A percentile compares a stretch with the other conserved stretches of the same genome.
These are phyloP conservation scores for Phlyctochytrium planicorne DNA, from an alignment of 192 early-diverging fungal genomes.

Conservation along the genomic window DNA sequence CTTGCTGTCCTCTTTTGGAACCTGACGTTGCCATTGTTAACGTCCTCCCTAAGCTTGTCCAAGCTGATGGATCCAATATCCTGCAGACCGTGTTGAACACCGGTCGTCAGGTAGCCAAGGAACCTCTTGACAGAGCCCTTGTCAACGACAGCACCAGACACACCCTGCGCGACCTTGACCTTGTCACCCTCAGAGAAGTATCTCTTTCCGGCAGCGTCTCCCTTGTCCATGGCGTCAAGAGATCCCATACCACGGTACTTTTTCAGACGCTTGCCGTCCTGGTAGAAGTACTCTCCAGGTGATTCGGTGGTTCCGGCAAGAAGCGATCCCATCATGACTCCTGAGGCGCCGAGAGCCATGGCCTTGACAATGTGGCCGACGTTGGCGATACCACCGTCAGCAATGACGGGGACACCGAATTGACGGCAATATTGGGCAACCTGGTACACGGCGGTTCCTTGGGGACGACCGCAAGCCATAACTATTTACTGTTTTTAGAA, in stretches of 20 bases:
- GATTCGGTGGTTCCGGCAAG: slow-evolving; percentile 94
- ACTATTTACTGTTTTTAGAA: slow-evolving; percentile 31
- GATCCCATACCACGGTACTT: slow-evolving; percentile 99
- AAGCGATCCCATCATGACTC: slow-evolving; percentile 98
- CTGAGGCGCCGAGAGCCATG: slow-evolving; percentile 88
- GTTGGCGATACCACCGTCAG: slow-evolving; percentile 96
- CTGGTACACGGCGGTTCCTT: slow-evolving; percentile 93
- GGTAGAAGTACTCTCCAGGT: slow-evolving; percentile 98
- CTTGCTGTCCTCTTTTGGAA: slow-evolving; percentile 94
- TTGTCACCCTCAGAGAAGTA: slow-evolving; percentile 97
- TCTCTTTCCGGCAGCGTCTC: slow-evolving; percentile 70
- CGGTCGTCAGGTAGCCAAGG: slow-evolving; percentile 85
- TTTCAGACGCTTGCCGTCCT: slow-evolving; percentile 95
- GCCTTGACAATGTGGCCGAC: slow-evolving; percentile 99
- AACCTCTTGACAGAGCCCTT: slow-evolving; percentile 96
- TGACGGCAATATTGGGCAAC: slow-evolving; percentile 91
- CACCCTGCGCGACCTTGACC: slow-evolving; percentile 99
- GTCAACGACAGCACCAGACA: slow-evolving; percentile 95
- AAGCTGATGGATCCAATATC: slow-evolving; percentile 86
- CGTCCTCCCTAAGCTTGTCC: slow-evolving; percentile 65
- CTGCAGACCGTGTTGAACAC: slow-evolving; percentile 95
- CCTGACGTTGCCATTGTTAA: slow-evolving; percentile 71
- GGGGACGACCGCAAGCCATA: slow-evolving; percentile 98
- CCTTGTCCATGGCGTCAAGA: slow-evolving; percentile 93
- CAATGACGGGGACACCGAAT: slow-evolving; percentile 95